phyloP scores from a whole-genome alignment of 805 yeast genomes.

The Ogataea parapolymorpha region DNA sequence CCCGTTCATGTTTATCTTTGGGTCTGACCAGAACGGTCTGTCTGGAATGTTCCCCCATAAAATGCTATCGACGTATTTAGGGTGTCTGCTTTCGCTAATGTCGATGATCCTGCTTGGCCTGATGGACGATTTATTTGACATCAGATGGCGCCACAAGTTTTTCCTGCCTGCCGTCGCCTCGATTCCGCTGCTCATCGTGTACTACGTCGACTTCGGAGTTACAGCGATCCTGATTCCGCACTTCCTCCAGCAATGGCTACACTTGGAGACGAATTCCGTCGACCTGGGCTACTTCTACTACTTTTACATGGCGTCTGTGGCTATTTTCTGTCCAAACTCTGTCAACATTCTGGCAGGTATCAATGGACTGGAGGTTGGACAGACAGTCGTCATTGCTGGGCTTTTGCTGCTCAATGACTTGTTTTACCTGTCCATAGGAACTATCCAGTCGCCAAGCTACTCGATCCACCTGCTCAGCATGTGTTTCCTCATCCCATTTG shows the following conservation, averaged over 20 bases:
- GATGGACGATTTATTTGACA: conserved; percentile 92
- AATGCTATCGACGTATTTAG: conserved; percentile 78
- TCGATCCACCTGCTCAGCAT: conserved; percentile 83
- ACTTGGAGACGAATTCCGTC: conserved; percentile 42
- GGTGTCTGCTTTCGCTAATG: conserved; percentile 80
- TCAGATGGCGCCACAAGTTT: conserved; percentile 96
- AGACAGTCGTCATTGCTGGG: conserved; percentile 72
- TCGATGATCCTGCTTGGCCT: conserved; percentile 82
- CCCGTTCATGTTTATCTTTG: conserved; percentile 81
- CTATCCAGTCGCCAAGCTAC: conserved; percentile 51
- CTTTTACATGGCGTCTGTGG: conserved; percentile 83
- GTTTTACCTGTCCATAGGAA: conserved; percentile 47
- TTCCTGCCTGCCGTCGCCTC: conserved; percentile 93
- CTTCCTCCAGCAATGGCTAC: conserved; percentile 45
- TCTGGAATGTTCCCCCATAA: conserved; percentile 64
- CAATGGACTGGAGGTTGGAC: conserved; percentile 96
- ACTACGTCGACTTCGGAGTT: conserved; percentile 90
- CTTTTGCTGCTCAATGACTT: conserved; percentile 74
- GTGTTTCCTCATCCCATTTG: conserved; percentile 75
- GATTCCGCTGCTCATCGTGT: conserved; percentile 84
- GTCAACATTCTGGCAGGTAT: conserved; percentile 95
- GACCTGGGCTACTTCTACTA: conserved; percentile 83
- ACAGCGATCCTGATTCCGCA: conserved; percentile 84
- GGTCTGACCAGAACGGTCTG: conserved; percentile 19
- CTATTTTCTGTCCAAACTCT: conserved; percentile 94